phyloP scores from a whole-genome alignment of 306 rosid genomes.

The Vicia villosa region DNA sequence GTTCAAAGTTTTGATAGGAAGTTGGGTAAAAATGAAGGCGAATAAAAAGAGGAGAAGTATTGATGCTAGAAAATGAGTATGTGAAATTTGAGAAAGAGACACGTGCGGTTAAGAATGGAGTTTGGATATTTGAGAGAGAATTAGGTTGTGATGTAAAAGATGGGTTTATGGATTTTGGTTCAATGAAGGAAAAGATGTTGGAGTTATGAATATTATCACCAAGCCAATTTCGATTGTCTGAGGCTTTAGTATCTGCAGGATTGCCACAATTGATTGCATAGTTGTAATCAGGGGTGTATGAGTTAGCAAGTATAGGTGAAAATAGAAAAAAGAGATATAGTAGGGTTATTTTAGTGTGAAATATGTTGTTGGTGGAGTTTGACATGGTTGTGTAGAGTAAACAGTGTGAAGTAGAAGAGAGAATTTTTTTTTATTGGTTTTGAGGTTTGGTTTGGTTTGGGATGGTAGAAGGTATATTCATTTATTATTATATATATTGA shows the following conservation, averaged over 20 bases:
- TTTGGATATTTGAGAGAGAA: no score
- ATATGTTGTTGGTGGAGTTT: neutral
- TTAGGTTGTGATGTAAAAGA: neutral
- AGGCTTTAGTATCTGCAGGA: neutral
- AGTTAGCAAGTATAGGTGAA: neutral
- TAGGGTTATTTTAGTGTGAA: neutral
- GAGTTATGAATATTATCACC: neutral
- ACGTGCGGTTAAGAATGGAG: neutral
- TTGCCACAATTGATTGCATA: slow-evolving; percentile 8
- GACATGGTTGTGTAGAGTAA: neutral
- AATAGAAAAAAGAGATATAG: neutral
- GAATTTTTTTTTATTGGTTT: neutral
- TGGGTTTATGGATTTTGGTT: neutral
- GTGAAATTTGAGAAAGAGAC: slow-evolving; percentile 24
- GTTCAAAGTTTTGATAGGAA: neutral
- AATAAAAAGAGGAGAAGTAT: slow-evolving; percentile 43
- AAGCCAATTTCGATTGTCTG: neutral
- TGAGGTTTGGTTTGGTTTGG: neutral
- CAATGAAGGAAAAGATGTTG: neutral
- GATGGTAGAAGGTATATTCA: neutral
- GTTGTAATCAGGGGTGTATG: neutral
- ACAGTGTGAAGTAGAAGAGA: no score
- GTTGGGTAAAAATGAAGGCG: slow-evolving; percentile 44
- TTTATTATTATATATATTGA: neutral
- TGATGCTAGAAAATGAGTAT: neutral